Evolutionary conservation across 2,329 filamentous ascomycete genomes (phyloP).

Genomic region (Penicillium janthinellum): DNA sequence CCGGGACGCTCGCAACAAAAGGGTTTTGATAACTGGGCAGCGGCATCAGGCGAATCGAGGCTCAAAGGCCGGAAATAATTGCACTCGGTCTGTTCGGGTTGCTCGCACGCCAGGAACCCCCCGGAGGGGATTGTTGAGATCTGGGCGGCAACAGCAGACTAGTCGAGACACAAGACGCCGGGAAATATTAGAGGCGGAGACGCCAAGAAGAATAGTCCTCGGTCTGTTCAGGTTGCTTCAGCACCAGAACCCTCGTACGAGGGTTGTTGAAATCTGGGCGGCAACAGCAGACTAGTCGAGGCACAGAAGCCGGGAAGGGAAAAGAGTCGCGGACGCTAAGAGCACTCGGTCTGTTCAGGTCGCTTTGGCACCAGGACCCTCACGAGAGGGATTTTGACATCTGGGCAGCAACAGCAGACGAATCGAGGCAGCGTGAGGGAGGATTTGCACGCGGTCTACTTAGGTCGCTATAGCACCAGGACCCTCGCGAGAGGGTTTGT

Average conservation of each 20-base stretch:
- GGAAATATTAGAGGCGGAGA: background rate
- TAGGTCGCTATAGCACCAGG: background rate
- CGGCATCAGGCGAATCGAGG: too few relatives aligned
- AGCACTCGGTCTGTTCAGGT: background rate
- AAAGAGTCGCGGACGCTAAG: background rate
- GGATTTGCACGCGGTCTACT: background rate
- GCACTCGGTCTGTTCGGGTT: background rate
- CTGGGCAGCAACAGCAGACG: background rate
- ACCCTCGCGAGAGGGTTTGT: background rate
- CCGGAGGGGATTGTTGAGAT: too few relatives aligned
- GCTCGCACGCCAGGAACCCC: background rate
- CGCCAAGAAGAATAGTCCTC: background rate
- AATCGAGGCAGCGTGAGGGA: background rate
- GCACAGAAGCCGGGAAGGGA: too few relatives aligned
- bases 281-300: too few relatives aligned
- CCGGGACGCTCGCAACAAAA: too few relatives aligned
- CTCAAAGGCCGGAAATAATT: too few relatives aligned
- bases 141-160: too few relatives aligned
- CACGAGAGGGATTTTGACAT: background rate
- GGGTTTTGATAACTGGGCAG: too few relatives aligned
- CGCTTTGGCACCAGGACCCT: background rate
- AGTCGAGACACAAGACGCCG: background rate
- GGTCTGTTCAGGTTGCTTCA: background rate
- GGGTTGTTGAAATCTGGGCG: too few relatives aligned
- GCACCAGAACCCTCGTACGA: background rate